Conservation (phyloP, 2,329 filamentous ascomycete genomes). For the Fusarium pininemorale region DNA sequence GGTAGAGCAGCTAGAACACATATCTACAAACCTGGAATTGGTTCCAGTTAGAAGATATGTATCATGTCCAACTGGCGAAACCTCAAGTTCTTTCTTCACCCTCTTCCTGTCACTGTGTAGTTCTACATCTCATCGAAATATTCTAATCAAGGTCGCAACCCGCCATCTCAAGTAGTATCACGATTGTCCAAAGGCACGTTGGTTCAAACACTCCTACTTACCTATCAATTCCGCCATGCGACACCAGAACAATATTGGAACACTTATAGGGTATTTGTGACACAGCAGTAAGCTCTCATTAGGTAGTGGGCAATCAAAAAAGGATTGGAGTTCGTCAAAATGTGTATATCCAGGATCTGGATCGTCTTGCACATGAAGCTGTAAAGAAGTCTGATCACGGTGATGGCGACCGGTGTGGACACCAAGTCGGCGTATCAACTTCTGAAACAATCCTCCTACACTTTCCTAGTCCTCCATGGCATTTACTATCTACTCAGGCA, state of each 20-base stretch:
- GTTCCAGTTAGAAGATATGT: background rate
- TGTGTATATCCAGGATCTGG: background rate
- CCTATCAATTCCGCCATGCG: background rate
- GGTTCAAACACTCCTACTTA: background rate
- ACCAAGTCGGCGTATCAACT: background rate
- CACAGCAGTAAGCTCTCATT: background rate
- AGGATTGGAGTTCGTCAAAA: background rate
- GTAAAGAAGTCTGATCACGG: background rate
- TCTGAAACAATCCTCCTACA: slow-evolving; percentile 12
- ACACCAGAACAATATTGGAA: background rate
- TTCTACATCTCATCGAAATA: background rate
- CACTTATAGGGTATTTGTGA: background rate
- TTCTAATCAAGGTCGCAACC: background rate
- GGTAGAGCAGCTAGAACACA: background rate
- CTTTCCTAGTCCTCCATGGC: background rate
- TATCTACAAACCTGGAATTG: background rate
- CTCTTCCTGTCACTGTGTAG: background rate
- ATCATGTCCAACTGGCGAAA: background rate
- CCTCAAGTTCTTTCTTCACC: background rate
- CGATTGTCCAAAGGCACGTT: background rate
- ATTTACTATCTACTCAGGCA: background rate
- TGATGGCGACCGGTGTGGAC: background rate
- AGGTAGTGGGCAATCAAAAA: background rate
- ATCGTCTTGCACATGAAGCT: background rate
- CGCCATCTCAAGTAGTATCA: background rate